These are phyloP conservation scores for Fusarium sp. DNA, from an alignment of 2,329 filamentous ascomycete species.

Conservation along the genomic window DNA sequence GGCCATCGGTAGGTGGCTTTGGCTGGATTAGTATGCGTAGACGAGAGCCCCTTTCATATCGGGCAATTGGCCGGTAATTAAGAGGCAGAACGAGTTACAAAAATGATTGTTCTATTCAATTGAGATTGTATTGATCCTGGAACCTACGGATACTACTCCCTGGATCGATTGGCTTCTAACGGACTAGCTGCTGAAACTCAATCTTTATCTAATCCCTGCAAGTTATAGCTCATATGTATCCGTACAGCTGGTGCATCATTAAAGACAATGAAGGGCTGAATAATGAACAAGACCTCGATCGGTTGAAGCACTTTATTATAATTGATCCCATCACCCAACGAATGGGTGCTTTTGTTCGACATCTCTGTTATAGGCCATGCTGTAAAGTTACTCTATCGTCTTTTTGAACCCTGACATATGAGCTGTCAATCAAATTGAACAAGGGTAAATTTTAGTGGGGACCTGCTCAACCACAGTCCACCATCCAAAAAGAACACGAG, in stretches of 20 bases:
- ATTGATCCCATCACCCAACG: no score
- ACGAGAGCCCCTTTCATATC: slow-evolving; percentile 23
- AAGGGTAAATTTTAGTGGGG: slow-evolving; percentile 31
- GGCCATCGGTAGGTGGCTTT: slow-evolving; percentile 32
- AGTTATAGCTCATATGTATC: not conserved
- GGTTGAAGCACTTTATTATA: no score
- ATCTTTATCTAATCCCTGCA: slow-evolving; percentile 2
- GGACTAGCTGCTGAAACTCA: not conserved
- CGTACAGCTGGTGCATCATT: not conserved
- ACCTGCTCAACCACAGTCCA: not conserved
- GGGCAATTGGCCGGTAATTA: not conserved
- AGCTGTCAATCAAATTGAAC: slow-evolving; percentile 14
- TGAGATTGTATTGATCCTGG: not conserved
- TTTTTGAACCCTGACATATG: not conserved
- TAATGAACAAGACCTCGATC: no score
- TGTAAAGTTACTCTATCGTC: not conserved
- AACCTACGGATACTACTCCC: no score
- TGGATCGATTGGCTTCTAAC: no score
- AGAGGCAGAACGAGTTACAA: not conserved
- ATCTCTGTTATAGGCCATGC: not conserved
- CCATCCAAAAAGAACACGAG: slow-evolving; percentile 37
- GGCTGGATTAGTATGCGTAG: not conserved
- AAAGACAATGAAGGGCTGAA: not conserved
- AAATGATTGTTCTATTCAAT: not conserved
- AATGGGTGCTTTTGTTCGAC: no score